phyloP scores from a whole-genome alignment of 805 yeast genomes.

The Metschnikowia borealis region DNA sequence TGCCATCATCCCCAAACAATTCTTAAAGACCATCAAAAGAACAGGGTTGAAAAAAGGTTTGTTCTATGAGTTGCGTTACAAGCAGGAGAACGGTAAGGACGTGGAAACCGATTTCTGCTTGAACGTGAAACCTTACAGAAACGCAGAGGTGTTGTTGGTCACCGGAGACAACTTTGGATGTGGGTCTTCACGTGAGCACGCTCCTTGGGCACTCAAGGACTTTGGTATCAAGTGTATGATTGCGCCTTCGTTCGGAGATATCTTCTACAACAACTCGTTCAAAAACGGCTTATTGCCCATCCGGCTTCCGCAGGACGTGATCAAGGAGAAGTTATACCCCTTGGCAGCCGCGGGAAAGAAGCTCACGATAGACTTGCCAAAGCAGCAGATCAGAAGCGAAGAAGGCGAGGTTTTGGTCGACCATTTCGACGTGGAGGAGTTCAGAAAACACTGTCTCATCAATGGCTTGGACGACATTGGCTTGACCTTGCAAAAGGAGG shows the following conservation, averaged over 20 bases:
- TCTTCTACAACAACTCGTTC: conserved; percentile 94
- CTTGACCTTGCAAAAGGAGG: conserved; percentile 86
- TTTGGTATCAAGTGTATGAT: conserved; percentile 94
- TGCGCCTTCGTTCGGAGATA: conserved; percentile 98
- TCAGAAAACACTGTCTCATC: conserved; percentile 91
- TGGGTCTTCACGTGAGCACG: conserved; percentile 98
- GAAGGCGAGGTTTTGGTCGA: conserved; percentile 60
- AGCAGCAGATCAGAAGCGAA: conserved; percentile 78
- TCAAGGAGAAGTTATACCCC: conserved; percentile 69
- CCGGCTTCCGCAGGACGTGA: conserved; percentile 77
- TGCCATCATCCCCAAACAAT: conserved; percentile 98
- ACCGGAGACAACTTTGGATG: conserved; percentile 98
- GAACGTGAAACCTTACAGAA: conserved; percentile 77
- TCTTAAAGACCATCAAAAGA: conserved; percentile 94
- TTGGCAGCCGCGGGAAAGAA: conserved; percentile 69
- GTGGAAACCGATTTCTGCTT: conserved; percentile 85
- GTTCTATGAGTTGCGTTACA: conserved; percentile 85
- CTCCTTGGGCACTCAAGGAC: conserved; percentile 98
- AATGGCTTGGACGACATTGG: conserved; percentile 98
- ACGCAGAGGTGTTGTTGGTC: conserved; percentile 79
- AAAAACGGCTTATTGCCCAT: conserved; percentile 94
- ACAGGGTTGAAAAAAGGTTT: conserved; percentile 88
- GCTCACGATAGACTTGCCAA: conserved; percentile 79
- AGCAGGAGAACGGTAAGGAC: conserved; percentile 63
- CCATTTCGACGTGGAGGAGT: conserved; percentile 81